Evolutionary conservation across 176 grass and related monocot species (phyloP), one percentile per base, ranked within the genome.

Genomic region (Raddia guianensis): DNA sequence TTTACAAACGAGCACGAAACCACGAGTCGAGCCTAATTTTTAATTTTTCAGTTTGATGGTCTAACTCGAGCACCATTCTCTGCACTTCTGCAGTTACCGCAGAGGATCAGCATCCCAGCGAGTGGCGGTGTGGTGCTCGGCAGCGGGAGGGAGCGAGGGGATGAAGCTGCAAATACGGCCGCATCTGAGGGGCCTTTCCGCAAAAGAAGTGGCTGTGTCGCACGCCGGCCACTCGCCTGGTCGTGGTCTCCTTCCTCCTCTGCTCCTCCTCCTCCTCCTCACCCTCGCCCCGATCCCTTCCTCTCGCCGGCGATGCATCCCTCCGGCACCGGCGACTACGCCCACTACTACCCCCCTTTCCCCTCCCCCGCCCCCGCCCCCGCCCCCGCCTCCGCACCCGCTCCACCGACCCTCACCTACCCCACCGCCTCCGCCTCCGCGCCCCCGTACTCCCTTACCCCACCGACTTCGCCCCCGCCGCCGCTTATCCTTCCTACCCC

Each of bases 401-500:
- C 58, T 37, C 40, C 27, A 12, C 60, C 85, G 52, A 43, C 80
- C 3, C 43, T 83, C 18, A 19, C 95, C 92, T 98, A 95, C 80
- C 83, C 92, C 37, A 2, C 37, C 37, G 37, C 37, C 37, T 70
- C 84, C 16, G 80, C 78, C 20, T 86, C 90, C 54, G 94, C 91
- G 3, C 92, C 43, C n/a, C 95, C 92, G 0, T 95, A 89, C 85
- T 91, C 90, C 4, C 78, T n/a, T 98, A 95, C 80, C 83, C 92
- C 37, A 5, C 83, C 52, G 86, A 89, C 20, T 79, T 84, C 64
- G 47, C 83, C 33, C 53, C 87, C 10, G 46, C 74, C 10, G 12
- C 86, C n/a, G 71, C 92, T 49, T 91, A 91, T 72, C 83, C 90
- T 15, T 18, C 55, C 9, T 87, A 94, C 79, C 84, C 89, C 5